Conservation (phyloP, 2,329 filamentous ascomycete genomes). For the Metarhizium sp. region DNA sequence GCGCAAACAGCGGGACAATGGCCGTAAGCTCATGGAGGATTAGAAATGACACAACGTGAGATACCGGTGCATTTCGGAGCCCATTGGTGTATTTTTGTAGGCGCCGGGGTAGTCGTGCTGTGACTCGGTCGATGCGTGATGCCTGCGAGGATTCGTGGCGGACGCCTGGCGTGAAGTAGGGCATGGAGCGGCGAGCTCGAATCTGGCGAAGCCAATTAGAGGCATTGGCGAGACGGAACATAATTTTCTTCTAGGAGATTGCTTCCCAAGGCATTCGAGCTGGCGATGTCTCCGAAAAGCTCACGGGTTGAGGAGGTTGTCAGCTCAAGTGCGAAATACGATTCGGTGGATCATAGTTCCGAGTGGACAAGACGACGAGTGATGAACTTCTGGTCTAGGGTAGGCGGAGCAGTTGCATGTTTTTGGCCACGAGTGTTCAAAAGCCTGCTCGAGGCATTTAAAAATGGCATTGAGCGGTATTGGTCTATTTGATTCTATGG, state of each 20-base stretch:
- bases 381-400: background rate
- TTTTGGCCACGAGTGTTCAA: background rate
- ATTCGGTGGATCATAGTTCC: background rate
- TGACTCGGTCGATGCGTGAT: conserved; percentile 34
- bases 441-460: no score
- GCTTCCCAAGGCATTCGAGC: background rate
- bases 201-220: conserved; percentile 14
- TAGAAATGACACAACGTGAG: conserved; percentile 78
- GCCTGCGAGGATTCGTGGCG: conserved; percentile 18
- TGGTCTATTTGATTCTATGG: no score
- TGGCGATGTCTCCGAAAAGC: background rate
- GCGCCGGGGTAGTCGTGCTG: conserved; percentile 50
- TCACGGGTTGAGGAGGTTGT: background rate
- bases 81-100: conserved; percentile 60
- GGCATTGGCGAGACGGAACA: conserved; percentile 15
- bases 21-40: conserved; percentile 90
- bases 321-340: background rate
- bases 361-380: background rate
- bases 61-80: conserved; percentile 67
- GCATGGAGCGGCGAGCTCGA: conserved; percentile 5
- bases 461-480: no score
- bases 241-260: conserved; percentile 4
- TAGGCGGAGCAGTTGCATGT: background rate
- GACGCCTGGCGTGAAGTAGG: conserved; percentile 5
- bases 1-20: conserved; percentile 64